Percentiles rank a stretch among this genome's conserved stretches.
These are phyloP conservation scores for Phytophthora palmivora DNA, from an alignment of 352 stramenopile species.

Conservation along the genomic window DNA sequence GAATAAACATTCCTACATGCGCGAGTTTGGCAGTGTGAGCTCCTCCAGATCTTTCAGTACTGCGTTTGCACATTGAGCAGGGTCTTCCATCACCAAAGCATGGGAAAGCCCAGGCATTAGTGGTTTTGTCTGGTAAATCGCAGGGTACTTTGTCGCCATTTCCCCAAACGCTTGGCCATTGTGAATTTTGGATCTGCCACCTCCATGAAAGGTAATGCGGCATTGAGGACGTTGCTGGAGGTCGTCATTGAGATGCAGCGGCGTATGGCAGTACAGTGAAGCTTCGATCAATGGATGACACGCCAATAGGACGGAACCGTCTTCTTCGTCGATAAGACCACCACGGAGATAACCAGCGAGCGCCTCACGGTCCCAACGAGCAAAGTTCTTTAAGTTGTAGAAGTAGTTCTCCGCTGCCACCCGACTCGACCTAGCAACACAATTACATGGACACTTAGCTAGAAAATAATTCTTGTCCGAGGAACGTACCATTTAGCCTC, in stretches of 20 bases:
- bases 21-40: slow-evolving; percentile 3
- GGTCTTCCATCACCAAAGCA: slow-evolving; percentile 58
- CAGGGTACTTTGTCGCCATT: slow-evolving; percentile 39
- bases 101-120: slow-evolving; percentile 50
- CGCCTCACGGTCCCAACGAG: slow-evolving; percentile 38
- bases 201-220: slow-evolving; percentile 47
- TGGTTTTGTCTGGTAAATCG: slow-evolving; percentile 36
- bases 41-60: slow-evolving; percentile 43
- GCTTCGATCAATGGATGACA: slow-evolving; percentile 53
- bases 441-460: not conserved
- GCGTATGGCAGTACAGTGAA: slow-evolving; percentile 47
- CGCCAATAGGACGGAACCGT: slow-evolving; percentile 39
- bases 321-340: slow-evolving; percentile 31
- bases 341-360: slow-evolving; percentile 35
- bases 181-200: slow-evolving; percentile 51
- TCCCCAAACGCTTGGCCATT: slow-evolving; percentile 29
- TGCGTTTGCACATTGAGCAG: slow-evolving; percentile 34
- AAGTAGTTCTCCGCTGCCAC: slow-evolving; percentile 34
- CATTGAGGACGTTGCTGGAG: slow-evolving; percentile 39
- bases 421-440: slow-evolving; percentile 21
- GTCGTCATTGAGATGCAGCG: slow-evolving; percentile 36
- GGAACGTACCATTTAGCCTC: slow-evolving; percentile 28
- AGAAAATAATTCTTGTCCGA: no score
- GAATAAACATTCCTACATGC: slow-evolving; percentile 3
- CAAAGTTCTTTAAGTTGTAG: slow-evolving; percentile 41